Evolutionary conservation across 1,139 yeast species (phyloP), one percentile per base, ranked within the genome.

Genomic region (Diutina rugosa): DNA sequence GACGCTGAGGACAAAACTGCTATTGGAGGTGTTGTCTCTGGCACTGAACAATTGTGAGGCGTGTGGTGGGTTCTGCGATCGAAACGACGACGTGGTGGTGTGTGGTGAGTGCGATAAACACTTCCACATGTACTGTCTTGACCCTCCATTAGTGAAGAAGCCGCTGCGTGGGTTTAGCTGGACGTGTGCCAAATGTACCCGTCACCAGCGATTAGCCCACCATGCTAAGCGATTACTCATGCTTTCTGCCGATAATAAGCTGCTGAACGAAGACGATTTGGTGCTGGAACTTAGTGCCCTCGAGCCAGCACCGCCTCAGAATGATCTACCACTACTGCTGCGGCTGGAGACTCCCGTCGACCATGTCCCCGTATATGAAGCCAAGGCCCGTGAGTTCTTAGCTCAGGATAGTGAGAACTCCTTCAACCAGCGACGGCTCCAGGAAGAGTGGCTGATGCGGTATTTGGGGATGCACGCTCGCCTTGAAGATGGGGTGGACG

Each of bases 131-230:
- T 74, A 81, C 55, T 91, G 98, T 67, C 79, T 91, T 55, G 90
- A 87, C 60, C 97, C 97, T 0, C 97, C 97, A 0, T 69, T 90
- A 52, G 67, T 80, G 56, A 80, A 81, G 62, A 88, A 88, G 63
- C 97, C 97, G 0, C 84, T 90, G 55, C 72, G 96, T 58, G 97
- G 97, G 1, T 87, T 90, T 66, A 88, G 90, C 6, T 91, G 97
- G 97, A 79, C 90, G n/a, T 91, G 97, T 74, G 93, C 90, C 29
- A 68, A 74, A 2, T 90, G 97, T 70, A 78, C 87, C 21, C 80
- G 79, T 62, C 74, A 67, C 48, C 68, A 72, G 54, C 80, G 74
- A 58, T 67, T 72, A 51, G 76, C 73, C 58, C 61, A 74, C 57
- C 70, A 63, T 55, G 66, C 67, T 56, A 71, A 69, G 57, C 67